phyloP scores from a whole-genome alignment of 371 early-diverging fungal genomes.

The Blastocladiella emersonii region DNA sequence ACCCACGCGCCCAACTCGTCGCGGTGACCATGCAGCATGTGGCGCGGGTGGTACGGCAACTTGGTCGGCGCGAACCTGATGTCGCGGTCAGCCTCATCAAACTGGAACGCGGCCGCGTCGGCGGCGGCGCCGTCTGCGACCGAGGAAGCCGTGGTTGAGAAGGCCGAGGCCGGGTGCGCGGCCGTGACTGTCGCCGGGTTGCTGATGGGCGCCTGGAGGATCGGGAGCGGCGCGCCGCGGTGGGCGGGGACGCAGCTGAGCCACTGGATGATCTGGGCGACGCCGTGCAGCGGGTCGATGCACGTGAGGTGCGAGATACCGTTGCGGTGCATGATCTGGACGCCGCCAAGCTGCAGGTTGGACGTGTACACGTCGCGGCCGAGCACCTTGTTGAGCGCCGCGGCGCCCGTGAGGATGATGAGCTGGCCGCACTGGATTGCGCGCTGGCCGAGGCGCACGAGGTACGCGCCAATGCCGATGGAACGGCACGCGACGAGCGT shows the following conservation, averaged over 20 bases:
- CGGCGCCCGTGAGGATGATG: slow-evolving; percentile 95
- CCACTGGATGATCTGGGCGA: slow-evolving; percentile 88
- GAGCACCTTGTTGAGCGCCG: slow-evolving; percentile 95
- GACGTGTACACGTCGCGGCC: slow-evolving; percentile 96
- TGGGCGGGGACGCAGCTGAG: slow-evolving; percentile 72
- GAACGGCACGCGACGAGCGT: slow-evolving; percentile 95
- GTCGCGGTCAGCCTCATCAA: slow-evolving; percentile 56
- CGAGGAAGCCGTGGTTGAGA: slow-evolving; percentile 22
- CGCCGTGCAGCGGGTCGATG: slow-evolving; percentile 84
- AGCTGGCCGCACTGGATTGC: slow-evolving; percentile 94
- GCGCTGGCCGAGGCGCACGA: slow-evolving; percentile 95
- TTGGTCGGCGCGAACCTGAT: slow-evolving; percentile 56
- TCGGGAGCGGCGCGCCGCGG: slow-evolving; percentile 46
- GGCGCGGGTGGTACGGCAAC: slow-evolving; percentile 82
- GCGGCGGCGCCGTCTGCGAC: slow-evolving; percentile 23
- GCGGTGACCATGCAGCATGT: slow-evolving; percentile 70
- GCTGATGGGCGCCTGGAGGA: slow-evolving; percentile 10
- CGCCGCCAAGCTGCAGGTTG: slow-evolving; percentile 97
- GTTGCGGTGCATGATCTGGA: slow-evolving; percentile 97
- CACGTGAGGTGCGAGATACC: slow-evolving; percentile 94
- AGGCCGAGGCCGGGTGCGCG: slow-evolving; percentile 15
- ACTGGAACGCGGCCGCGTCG: slow-evolving; percentile 10
- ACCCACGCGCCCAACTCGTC: slow-evolving; percentile 50
- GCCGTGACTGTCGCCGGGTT: slow-evolving; percentile 10
- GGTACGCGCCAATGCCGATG: slow-evolving; percentile 97